Conservation (phyloP, 192 early-diverging fungal genomes). For the Coemansia sp. region DNA sequence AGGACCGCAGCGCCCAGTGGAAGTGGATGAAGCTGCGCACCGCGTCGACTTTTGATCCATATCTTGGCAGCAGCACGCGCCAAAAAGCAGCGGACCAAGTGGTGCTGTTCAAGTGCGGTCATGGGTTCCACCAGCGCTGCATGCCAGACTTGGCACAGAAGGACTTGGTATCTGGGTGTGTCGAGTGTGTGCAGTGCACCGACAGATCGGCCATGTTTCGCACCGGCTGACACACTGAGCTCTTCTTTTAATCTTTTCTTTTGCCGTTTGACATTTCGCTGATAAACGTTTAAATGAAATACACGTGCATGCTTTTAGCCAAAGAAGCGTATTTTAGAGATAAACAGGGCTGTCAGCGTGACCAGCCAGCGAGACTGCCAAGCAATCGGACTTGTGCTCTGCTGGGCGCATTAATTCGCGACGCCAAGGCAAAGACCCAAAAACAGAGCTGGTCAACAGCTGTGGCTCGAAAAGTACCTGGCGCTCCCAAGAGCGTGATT, state of each 20-base stretch:
- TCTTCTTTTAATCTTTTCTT: neutral
- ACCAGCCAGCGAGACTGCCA: conserved; percentile 1
- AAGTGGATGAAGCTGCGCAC: conserved; percentile 55
- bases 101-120: conserved; percentile 50
- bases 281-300: neutral
- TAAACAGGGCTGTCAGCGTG: neutral
- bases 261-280: neutral
- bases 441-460: neutral
- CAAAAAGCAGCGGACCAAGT: conserved; percentile 14
- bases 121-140: conserved; percentile 41
- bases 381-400: neutral
- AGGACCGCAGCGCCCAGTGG: conserved; percentile 47
- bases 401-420: neutral
- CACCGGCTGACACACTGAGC: too few species aligned
- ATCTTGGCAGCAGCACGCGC: conserved; percentile 10
- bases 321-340: neutral
- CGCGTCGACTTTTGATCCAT: conserved; percentile 24
- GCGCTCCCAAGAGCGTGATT: neutral
- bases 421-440: neutral
- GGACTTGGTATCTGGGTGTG: neutral
- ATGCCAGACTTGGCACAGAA: conserved; percentile 7
- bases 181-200: conserved; percentile 24
- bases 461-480: neutral
- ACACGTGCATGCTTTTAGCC: conserved; percentile 4
- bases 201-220: neutral